Evolutionary conservation across 192 early-diverging fungal species (phyloP).

Genomic region (Gigaspora rosea): DNA sequence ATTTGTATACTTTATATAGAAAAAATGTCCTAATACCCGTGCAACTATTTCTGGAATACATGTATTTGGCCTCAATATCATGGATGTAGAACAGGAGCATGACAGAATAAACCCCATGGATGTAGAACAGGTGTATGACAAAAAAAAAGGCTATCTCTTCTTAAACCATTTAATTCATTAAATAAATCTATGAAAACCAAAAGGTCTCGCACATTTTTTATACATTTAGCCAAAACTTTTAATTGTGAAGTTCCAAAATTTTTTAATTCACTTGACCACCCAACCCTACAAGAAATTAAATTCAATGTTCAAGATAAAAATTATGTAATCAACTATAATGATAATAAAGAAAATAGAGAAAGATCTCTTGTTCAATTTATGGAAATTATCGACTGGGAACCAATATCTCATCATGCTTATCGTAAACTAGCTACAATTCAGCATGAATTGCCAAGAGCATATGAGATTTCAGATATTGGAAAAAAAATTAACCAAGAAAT

Average conservation of each 20-base stretch:
- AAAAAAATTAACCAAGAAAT: background rate
- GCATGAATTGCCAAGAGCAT: background rate
- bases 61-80: background rate
- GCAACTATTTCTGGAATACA: background rate
- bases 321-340: background rate
- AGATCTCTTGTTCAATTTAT: too few relatives aligned
- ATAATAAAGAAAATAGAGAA: background rate
- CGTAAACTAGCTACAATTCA: background rate
- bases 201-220: too few relatives aligned
- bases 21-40: too few relatives aligned
- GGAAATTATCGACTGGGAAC: background rate
- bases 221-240: too few relatives aligned
- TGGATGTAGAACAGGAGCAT: background rate
- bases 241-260: too few relatives aligned
- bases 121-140: too few relatives aligned
- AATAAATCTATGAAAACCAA: too few relatives aligned
- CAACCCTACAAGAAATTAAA: too few relatives aligned
- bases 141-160: background rate
- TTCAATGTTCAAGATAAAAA: too few relatives aligned
- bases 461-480: background rate
- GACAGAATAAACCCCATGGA: background rate
- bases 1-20: too few relatives aligned
- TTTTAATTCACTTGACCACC: too few relatives aligned
- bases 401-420: background rate
- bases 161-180: conserved; percentile 4